Conservation (phyloP, 108 stramenopile species). For the Fragilaria crotonensis region DNA sequence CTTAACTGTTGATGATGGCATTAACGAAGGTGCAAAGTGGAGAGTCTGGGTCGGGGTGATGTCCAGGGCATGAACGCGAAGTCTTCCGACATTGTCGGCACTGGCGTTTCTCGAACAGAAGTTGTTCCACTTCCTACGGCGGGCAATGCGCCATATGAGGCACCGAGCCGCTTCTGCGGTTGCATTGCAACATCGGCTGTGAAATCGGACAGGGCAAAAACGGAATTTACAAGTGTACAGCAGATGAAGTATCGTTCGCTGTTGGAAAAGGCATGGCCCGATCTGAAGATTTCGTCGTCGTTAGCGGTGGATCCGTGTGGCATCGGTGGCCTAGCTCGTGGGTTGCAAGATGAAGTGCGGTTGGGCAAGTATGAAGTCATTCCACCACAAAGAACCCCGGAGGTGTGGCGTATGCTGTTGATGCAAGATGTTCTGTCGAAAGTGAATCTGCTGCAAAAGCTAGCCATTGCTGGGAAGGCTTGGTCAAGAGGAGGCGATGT, state of each 20-base stretch:
- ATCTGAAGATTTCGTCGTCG: constrained; percentile 61
- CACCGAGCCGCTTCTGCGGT: constrained; percentile 46
- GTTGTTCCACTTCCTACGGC: constrained; percentile 50
- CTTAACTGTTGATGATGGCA: constrained; percentile 32
- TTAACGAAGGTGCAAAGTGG: constrained; percentile 47
- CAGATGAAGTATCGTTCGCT: constrained; percentile 48
- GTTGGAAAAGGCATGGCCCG: constrained; percentile 43
- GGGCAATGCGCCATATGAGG: constrained; percentile 71
- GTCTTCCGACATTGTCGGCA: constrained; percentile 64
- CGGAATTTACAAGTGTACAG: constrained; percentile 63
- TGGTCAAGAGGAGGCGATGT: constrained; percentile 33
- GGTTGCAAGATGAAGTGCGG: constrained; percentile 55
- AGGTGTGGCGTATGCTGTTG: constrained; percentile 39
- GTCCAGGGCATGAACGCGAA: constrained; percentile 50
- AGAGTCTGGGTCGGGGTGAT: constrained; percentile 69
- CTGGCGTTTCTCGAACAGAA: constrained; percentile 10
- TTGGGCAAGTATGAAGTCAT: constrained; percentile 57
- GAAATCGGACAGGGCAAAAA: constrained; percentile 27
- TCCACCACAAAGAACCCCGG: constrained; percentile 21
- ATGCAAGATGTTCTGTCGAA: constrained; percentile 48
- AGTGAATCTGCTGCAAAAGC: constrained; percentile 32
- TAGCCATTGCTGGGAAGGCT: constrained; percentile 33
- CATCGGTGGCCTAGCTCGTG: constrained; percentile 26
- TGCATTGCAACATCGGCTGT: constrained; percentile 60
- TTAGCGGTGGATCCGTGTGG: constrained; percentile 53